Base-by-base conservation (phyloP, 176 grass and related monocot species). In the Phoenix roebelenii region DNA sequence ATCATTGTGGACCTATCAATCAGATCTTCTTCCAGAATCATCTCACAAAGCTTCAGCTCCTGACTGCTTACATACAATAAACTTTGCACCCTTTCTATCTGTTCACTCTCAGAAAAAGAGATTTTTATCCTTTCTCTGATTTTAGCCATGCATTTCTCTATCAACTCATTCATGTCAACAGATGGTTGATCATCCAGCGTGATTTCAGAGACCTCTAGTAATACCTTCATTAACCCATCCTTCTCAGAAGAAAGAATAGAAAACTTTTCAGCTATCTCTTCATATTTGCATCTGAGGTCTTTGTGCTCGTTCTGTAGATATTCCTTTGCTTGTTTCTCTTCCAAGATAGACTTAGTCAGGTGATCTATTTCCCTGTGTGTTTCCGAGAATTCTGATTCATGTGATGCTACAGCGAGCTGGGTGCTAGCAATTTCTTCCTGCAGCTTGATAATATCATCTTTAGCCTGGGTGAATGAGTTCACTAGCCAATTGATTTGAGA, bases 291-390 rank as follows among this genome's bases (percentile, higher is more conserved):
- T 51, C 64, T 77, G 57, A 97, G 70, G 70, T 97, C 81, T 62
- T 79, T 75, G 80, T 72, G 72, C 65, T 97, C 87, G 67, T 88
- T 88, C 71, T 64, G 55, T 63, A 97, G 67, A 66, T 74, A 76
- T 51, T 91, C 87, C 57, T 74, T 91, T 63, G 79, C 87, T 18
- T 74, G 72, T 59, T 97, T 97, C 64, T 91, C 92, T 82, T 91
- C 87, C 12, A 86, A 64, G 18, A 97, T 65, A 78, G 66, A 73
- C 26, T 75, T 69, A 22, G 75, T 77, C 50, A 97, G 66, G 60
- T 23, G 57, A 6, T 78, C 86, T 35, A 97, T 91, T 78, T 85
- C 92, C 51, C 88, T 85, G 10, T 75, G 74, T 82, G 90, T 76
- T 2, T 61, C 74, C 48, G 68, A 61, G 74, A 88, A 67, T 69